Evolutionary conservation across 768 basidiomycete genomes (phyloP), one percentile per base, ranked within the genome.

Genomic region (Boletus vinaceobasis): DNA sequence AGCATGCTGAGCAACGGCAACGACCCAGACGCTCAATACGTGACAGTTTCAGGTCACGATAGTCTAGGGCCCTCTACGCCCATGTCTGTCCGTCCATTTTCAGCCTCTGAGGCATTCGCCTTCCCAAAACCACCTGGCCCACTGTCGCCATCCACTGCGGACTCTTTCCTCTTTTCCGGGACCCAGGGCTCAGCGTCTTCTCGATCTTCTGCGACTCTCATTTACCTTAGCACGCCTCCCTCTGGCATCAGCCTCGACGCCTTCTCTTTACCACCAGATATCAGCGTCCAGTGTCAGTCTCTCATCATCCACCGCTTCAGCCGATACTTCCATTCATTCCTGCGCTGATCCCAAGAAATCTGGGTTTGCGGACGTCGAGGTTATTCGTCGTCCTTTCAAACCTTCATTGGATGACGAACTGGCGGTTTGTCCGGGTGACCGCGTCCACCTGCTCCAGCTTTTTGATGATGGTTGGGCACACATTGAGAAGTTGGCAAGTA

Each of bases 391-490:
- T 14, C 80, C 83, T 5, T 90, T 85, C 67, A 57, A 69, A 38
- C 80, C 83, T 21, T 77, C 79, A 1, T 71, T 82, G 19, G 67
- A 73, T 5, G 88, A 90, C 59, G 88, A 90, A 65, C 63, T 90
- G 3, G 56, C 65, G 0, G 84, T 88, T 2, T 37, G 27, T 0
- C 70, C 73, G 0, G 80, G 79, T 1, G 86, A 88, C 46, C 59
- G 62, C 5, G 80, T 88, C 11, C 79, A 70, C 62, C 67, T 90
- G 32, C 6, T 85, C 9, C 70, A 73, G 48, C 60, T 79, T 21
- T 90, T 83, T 63, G 83, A 87, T 53, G 88, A 89, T 59, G 88
- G 87, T 0, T 90, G 88, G 88, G 81, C 80, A 7, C 67, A 79
- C 56, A 80, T 85, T 33, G 79, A 86, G 71, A 80, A 75, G 55